Evolutionary conservation across 768 basidiomycete species (phyloP), one percentile per base, ranked within the genome.

Genomic region (Lentinus brumalis): DNA sequence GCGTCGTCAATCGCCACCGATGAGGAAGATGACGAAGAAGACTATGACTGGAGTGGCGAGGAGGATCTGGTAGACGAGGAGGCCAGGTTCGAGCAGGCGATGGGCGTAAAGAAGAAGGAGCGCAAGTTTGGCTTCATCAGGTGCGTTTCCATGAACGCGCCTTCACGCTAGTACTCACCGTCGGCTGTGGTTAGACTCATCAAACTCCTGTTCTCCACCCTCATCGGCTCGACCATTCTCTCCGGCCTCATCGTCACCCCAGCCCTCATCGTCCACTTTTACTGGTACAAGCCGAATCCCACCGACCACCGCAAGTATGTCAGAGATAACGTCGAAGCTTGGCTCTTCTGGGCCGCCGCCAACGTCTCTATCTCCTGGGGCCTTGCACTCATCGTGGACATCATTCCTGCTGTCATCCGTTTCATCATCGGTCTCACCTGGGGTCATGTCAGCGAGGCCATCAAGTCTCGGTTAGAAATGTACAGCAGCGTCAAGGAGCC

Each of bases 341-440:
- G 91, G 91, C 77, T 92, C 3, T 90, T 89, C 73, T 93, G 91
- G 89, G 85, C 83, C 7, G 91, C 90, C 5, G 82, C 87, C 41
- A 92, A 93, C 71, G 76, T 92, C 53, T 76, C 89, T 59, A 80
- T 91, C 53, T 91, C 90, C 3, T 93, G 91, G 91, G 87, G 80
- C 62, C 84, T 93, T 38, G 91, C 87, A 18, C 76, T 90, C 75
- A 74, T 88, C 60, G 76, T 91, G 66, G 88, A 92, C 70, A 73
- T 92, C 55, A 73, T 90, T 53, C 90, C 91, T 11, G 75, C 80
- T 45, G 50, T 87, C 53, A 65, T 78, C 53, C 83, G 79, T 42
- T 78, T 81, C 63, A 64, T 82, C 60, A 81, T 92, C 62, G 76
- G 83, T 30, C 72, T 81, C 12, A 74, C 79, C 5, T 92, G 91